Evolutionary conservation across 2,329 filamentous ascomycete genomes (phyloP), one percentile per base, ranked within the genome.

Genomic region (Biscogniauxia marginata): DNA sequence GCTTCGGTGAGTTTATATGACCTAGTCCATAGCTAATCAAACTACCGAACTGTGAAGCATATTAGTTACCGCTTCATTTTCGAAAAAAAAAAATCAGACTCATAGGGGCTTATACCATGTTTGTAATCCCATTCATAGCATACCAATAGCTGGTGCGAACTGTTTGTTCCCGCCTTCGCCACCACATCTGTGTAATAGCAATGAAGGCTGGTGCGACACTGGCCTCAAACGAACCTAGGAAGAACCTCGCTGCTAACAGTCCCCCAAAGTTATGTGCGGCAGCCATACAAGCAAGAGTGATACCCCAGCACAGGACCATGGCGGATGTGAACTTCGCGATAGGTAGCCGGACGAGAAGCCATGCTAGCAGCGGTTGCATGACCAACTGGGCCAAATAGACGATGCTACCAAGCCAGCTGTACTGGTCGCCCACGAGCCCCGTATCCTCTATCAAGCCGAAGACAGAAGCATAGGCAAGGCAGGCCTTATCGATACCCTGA

Each of bases 401-500:
- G 23, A 82, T 67, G 30, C 65, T 67, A 3, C 68, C 68, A 1
- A 71, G 49, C 45, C 68, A 64, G 13, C 63, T 63, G 60, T 70
- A 84, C 75, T 87, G 77, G 49, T 83, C 74, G 16, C 83, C 83
- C 7, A 78, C 71, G 1, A 88, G 78, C 44, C 78, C 67, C 0
- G 84, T 80, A 65, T 86, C 82, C 51, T 84, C 74, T 25, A 84
- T 79, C 9, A 88, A 74, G 2, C 84, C 84, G 61, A 87, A 87
- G 9, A 87, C 81, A 0, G 84, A 85, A 2, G 83, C 83, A 63
- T 87, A 88, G 2, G 72, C 66, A 1, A 87, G 74, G 0, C 83
- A 84, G 0, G 83, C 79, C 68, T 88, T 88, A 72, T 87, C 85
- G 5, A 87, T 74, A 9, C 79, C 80, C 60, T 88, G 85, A 0